These are phyloP conservation scores for Aspergillus nidulans DNA, from an alignment of 495 filamentous ascomycete genomes.

Conservation along the genomic window DNA sequence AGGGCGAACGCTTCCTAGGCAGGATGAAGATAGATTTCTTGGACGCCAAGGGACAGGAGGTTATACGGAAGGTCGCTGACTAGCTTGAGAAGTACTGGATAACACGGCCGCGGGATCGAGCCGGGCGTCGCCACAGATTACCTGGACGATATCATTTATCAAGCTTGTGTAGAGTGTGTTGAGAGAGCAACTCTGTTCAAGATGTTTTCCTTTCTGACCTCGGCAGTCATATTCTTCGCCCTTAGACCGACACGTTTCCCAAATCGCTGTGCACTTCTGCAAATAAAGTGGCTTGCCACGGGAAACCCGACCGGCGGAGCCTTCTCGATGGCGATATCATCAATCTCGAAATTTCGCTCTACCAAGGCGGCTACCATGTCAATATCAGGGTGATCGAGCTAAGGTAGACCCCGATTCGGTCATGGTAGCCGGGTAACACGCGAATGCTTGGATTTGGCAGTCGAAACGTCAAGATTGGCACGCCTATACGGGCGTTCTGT, in stretches of 20 bases:
- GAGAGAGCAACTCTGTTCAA: constrained; percentile 44
- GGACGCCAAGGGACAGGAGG: constrained; percentile 70
- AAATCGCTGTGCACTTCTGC: constrained; percentile 94
- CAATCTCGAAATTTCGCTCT: constrained; percentile 84
- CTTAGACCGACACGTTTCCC: constrained; percentile 85
- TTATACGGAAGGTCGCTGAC: constrained; percentile 89
- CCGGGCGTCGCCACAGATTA: constrained; percentile 95
- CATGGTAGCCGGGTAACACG: constrained; percentile 76
- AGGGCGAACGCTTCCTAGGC: constrained; percentile 66
- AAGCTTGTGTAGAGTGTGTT: constrained; percentile 87
- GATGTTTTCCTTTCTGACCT: not conserved
- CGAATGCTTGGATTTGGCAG: constrained; percentile 75
- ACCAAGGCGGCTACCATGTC: constrained; percentile 81
- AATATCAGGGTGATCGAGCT: constrained; percentile 75
- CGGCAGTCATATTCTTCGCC: constrained; percentile 91
- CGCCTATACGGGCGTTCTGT: constrained; percentile 79
- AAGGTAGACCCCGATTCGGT: constrained; percentile 70
- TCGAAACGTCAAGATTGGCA: constrained; percentile 79
- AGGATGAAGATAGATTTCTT: constrained; percentile 71
- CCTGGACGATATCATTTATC: constrained; percentile 92
- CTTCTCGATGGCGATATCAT: constrained; percentile 81
- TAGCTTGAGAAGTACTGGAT: constrained; percentile 90
- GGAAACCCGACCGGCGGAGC: constrained; percentile 76
- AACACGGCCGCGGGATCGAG: constrained; percentile 73
- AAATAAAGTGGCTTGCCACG: constrained; percentile 96